phyloP scores from a whole-genome alignment of 768 basidiomycete genomes.

The Pleurotus tuber-regium region DNA sequence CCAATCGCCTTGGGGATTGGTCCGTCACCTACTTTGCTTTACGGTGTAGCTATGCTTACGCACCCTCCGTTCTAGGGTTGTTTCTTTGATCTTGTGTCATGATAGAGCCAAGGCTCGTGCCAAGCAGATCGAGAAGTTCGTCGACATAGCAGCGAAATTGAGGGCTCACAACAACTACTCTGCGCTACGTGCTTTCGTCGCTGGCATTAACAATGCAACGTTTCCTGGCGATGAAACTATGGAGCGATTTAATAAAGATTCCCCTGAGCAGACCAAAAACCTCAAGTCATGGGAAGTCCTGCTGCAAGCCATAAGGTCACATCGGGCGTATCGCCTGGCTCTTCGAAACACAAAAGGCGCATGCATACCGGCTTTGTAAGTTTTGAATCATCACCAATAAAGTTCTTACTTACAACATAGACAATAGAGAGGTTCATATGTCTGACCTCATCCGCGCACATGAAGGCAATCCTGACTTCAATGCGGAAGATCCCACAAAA shows the following conservation, averaged over 20 bases:
- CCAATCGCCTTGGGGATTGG: slow-evolving; percentile 87
- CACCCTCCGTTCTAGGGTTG: slow-evolving; percentile 57
- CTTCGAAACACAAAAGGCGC: slow-evolving; percentile 81
- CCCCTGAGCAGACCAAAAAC: slow-evolving; percentile 70
- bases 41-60: slow-evolving; percentile 10
- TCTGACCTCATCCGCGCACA: slow-evolving; percentile 87
- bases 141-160: slow-evolving; percentile 78
- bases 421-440: slow-evolving; percentile 82
- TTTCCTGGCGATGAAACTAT: slow-evolving; percentile 77
- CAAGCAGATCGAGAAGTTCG: slow-evolving; percentile 84
- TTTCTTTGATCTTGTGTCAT: slow-evolving; percentile 87
- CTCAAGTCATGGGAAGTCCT: slow-evolving; percentile 84
- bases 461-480: slow-evolving; percentile 77
- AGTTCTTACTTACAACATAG: slow-evolving; percentile 10
- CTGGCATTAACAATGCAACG: slow-evolving; percentile 84
- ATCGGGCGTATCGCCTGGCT: slow-evolving; percentile 89
- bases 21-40: slow-evolving; percentile 28
- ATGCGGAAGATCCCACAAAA: slow-evolving; percentile 58
- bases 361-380: slow-evolving; percentile 84
- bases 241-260: slow-evolving; percentile 65
- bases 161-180: slow-evolving; percentile 91
- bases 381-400: slow-evolving; percentile 15
- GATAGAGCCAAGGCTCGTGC: slow-evolving; percentile 74
- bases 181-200: slow-evolving; percentile 88
- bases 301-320: slow-evolving; percentile 76